phyloP scores from a whole-genome alignment of 2,329 filamentous ascomycete genomes.

The Aspergillus caelatus region DNA sequence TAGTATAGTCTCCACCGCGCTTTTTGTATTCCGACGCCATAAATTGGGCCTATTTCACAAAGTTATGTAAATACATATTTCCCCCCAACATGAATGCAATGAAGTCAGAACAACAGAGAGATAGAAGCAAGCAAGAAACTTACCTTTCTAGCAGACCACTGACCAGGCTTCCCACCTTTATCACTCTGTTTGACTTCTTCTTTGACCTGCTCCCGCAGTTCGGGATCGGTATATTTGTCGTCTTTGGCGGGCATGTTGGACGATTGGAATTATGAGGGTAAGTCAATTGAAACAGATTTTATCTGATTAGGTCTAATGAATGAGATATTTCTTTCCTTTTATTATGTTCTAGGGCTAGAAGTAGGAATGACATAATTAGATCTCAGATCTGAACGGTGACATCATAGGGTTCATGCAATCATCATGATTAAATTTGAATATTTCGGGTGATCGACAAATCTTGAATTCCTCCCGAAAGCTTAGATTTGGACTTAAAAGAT shows the following conservation, averaged over 20 bases:
- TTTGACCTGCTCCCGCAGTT: constrained; percentile 51
- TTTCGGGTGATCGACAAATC: not conserved
- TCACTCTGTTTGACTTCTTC: constrained; percentile 49
- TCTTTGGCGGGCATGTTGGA: constrained; percentile 48
- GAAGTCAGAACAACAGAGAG: not conserved
- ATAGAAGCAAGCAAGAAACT: not conserved
- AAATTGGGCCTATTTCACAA: constrained; percentile 43
- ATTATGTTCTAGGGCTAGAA: too few species aligned
- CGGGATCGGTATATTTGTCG: constrained; percentile 49
- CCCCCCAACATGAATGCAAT: rapidly evolving
- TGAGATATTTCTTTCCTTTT: too few species aligned
- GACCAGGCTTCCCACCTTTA: constrained; percentile 52
- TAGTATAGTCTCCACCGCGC: constrained; percentile 50
- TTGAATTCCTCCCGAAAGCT: not conserved
- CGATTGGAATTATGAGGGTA: too few species aligned
- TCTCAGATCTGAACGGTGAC: not conserved
- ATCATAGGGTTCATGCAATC: not conserved
- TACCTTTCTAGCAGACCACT: constrained; percentile 55
- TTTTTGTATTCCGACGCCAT: constrained; percentile 53
- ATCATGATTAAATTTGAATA: not conserved
- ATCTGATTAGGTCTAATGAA: too few species aligned
- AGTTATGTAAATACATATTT: not conserved
- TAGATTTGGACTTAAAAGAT: not conserved
- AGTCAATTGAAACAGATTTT: too few species aligned
- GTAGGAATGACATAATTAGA: not conserved